A percentile compares a stretch with the other conserved stretches of the same genome.
phyloP scores from a whole-genome alignment of 805 yeast species.

The Suhomyces prunicola region DNA sequence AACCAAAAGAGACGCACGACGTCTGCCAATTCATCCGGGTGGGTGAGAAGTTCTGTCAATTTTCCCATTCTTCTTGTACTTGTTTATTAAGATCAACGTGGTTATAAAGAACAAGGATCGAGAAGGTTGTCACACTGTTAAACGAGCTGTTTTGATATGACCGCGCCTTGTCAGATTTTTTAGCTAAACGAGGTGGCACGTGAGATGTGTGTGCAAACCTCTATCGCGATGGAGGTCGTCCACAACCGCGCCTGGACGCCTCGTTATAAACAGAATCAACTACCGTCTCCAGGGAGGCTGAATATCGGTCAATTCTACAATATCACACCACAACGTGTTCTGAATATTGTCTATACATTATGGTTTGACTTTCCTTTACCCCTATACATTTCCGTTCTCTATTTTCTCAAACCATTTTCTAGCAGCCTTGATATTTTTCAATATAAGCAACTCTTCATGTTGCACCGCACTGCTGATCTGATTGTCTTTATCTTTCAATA shows the following conservation, averaged over 20 bases:
- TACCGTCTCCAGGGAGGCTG: neutral
- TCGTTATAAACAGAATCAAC: neutral
- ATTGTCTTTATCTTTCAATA: slow-evolving; percentile 42
- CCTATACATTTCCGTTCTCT: slow-evolving; percentile 19
- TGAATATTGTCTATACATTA: neutral
- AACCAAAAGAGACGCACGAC: slow-evolving; percentile 57
- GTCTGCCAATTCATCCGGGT: slow-evolving; percentile 71
- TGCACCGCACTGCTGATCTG: slow-evolving; percentile 20
- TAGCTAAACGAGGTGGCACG: neutral
- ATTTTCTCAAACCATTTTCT: slow-evolving; percentile 51
- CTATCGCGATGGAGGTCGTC: neutral
- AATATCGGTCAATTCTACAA: too few relatives aligned
- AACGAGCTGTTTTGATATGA: neutral
- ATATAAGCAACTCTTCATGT: slow-evolving; percentile 44
- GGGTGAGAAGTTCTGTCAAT: slow-evolving; percentile 52
- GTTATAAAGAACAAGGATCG: neutral
- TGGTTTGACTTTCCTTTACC: neutral
- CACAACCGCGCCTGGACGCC: neutral
- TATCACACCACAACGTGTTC: neutral
- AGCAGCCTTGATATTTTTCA: slow-evolving; percentile 58
- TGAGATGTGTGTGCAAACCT: neutral
- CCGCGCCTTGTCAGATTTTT: neutral
- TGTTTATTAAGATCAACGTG: neutral
- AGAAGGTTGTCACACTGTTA: neutral
- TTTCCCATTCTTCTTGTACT: slow-evolving; percentile 26